phyloP scores from a whole-genome alignment of 176 grass and related monocot genomes.

The Saccharum officinarum region DNA sequence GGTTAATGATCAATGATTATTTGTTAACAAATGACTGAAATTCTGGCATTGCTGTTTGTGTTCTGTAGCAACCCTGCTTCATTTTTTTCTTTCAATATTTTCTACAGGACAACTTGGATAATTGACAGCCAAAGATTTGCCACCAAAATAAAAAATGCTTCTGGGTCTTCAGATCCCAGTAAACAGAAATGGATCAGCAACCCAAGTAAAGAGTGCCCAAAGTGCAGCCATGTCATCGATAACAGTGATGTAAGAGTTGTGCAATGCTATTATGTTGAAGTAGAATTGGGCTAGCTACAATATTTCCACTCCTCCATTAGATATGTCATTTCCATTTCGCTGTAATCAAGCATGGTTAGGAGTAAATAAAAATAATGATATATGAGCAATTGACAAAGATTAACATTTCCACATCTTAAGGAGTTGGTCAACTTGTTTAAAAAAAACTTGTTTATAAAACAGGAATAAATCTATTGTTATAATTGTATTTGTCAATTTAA shows the following conservation, averaged over 20 bases:
- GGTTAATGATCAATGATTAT: not conserved
- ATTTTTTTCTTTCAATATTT: conserved; percentile 37
- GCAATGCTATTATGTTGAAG: not conserved
- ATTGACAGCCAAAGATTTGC: conserved; percentile 90
- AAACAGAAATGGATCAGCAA: conserved; percentile 79
- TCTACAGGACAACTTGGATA: conserved; percentile 85
- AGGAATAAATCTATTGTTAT: conserved; percentile 2
- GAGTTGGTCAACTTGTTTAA: conserved; percentile 5
- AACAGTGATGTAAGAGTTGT: conserved; percentile 87
- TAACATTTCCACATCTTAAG: not conserved
- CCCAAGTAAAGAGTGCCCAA: conserved; percentile 84
- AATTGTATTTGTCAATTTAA: conserved; percentile 5
- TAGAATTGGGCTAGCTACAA: not conserved
- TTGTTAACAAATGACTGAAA: conserved; percentile 2
- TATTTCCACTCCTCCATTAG: not conserved
- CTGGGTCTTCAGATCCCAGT: conserved; percentile 58
- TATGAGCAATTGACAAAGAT: not conserved
- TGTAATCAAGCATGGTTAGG: not conserved
- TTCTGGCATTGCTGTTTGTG: not conserved
- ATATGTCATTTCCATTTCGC: conserved; percentile 1
- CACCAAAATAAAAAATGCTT: conserved; percentile 91
- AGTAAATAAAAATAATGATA: conserved; percentile 7
- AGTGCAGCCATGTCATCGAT: conserved; percentile 80
- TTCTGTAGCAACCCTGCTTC: not conserved
- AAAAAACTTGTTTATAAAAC: conserved; percentile 14